A percentile compares a stretch with the other conserved stretches of the same genome.
phyloP scores from a whole-genome alignment of 805 yeast genomes.

The Starmerella davenportii region DNA sequence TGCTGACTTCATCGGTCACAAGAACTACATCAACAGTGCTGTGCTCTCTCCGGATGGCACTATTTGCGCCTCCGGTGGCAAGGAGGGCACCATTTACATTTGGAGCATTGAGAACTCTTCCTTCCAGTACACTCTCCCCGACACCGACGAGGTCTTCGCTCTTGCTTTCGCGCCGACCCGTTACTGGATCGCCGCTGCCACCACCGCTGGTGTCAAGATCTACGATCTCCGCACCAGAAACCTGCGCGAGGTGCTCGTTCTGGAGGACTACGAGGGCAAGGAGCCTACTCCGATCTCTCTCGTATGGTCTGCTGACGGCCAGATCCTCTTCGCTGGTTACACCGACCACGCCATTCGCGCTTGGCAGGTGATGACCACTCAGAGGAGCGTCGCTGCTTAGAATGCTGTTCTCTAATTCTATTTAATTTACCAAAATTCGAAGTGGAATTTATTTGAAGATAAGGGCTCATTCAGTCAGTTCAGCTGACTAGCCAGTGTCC shows the following conservation, averaged over 20 bases:
- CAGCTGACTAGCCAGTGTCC: too few relatives aligned
- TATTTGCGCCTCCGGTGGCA: constrained; percentile 97
- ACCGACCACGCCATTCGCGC: constrained; percentile 98
- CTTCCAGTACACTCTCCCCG: constrained; percentile 81
- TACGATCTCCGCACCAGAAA: constrained; percentile 95
- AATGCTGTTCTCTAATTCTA: not conserved
- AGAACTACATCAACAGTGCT: constrained; percentile 93
- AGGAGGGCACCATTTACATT: constrained; percentile 95
- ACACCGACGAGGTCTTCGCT: constrained; percentile 94
- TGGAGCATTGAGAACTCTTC: constrained; percentile 85
- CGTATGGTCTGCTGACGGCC: constrained; percentile 99
- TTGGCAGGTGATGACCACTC: constrained; percentile 84
- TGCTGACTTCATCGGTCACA: constrained; percentile 98
- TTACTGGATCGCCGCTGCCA: constrained; percentile 99
- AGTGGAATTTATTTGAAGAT: not conserved
- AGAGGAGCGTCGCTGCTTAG: not conserved
- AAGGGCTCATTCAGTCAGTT: not conserved
- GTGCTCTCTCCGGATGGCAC: constrained; percentile 99
- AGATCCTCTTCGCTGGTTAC: constrained; percentile 99
- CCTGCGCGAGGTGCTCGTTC: constrained; percentile 90
- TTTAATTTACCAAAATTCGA: not conserved
- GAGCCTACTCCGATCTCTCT: constrained; percentile 96
- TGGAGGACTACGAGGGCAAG: constrained; percentile 58
- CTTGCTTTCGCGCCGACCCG: constrained; percentile 99
- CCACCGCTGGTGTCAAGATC: constrained; percentile 93